Evolutionary conservation across 2,329 filamentous ascomycete species (phyloP).

Genomic region (Cercospora sp.): DNA sequence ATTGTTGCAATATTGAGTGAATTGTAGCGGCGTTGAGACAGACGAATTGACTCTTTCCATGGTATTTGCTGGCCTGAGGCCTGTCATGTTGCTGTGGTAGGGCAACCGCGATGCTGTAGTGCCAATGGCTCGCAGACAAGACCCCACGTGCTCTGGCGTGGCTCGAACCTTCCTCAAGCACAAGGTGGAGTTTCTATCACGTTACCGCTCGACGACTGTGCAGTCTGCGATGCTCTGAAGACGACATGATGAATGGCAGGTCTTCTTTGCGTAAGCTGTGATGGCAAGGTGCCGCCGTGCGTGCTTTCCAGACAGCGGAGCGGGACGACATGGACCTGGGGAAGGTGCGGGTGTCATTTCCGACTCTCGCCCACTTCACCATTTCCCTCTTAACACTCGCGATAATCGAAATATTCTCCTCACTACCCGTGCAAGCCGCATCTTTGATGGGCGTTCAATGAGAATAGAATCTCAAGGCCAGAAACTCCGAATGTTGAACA

Average conservation of each 20-base stretch:
- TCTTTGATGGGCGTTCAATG: not conserved
- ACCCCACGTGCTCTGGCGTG: not conserved
- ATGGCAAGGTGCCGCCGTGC: not conserved
- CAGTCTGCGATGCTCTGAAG: not conserved
- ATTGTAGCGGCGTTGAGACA: not conserved
- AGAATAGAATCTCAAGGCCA: not conserved
- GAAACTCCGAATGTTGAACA: not conserved
- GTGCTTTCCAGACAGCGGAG: not conserved
- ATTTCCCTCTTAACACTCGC: not conserved
- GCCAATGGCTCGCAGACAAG: not conserved
- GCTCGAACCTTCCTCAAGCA: not conserved
- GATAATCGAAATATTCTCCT: not conserved
- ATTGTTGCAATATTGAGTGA: constrained; percentile 30
- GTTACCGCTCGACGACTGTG: not conserved
- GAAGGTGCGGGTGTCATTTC: not conserved
- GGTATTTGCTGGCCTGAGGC: not conserved
- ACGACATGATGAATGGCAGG: not conserved
- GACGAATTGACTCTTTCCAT: not conserved
- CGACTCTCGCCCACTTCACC: not conserved
- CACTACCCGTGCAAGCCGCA: not conserved
- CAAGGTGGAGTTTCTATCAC: not conserved
- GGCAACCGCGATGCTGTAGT: not conserved
- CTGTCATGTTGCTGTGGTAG: not conserved
- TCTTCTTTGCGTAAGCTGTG: not conserved
- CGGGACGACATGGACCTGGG: not conserved